Evolutionary conservation across 2,329 filamentous ascomycete genomes (phyloP).

Genomic region (Macroventuria anomochaeta): DNA sequence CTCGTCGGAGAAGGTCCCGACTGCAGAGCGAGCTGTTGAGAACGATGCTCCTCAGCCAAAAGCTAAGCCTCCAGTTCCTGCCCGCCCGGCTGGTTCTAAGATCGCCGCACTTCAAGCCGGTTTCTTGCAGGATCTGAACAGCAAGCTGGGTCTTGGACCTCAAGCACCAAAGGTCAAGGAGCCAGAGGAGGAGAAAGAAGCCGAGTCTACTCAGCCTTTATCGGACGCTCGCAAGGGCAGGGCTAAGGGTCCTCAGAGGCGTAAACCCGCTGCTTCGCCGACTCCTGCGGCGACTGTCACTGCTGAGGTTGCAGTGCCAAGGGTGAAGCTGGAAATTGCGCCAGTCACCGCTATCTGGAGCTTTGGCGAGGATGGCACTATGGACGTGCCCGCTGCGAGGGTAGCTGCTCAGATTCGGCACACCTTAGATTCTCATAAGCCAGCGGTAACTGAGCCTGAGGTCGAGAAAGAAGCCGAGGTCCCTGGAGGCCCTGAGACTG

Average conservation of each 20-base stretch:
- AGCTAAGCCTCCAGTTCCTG: slow-evolving; percentile 82
- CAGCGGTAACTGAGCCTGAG: slow-evolving; percentile 1
- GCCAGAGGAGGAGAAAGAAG: slow-evolving; percentile 62
- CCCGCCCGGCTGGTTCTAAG: slow-evolving; percentile 79
- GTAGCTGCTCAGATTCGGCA: slow-evolving; percentile 38
- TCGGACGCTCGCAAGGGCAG: slow-evolving; percentile 88
- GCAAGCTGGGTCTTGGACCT: slow-evolving; percentile 85
- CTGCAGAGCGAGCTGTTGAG: slow-evolving; percentile 31
- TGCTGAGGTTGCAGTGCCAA: slow-evolving; percentile 46
- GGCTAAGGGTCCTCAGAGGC: slow-evolving; percentile 83
- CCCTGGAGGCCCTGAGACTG: not conserved
- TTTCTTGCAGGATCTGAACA: slow-evolving; percentile 93
- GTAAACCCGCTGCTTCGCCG: slow-evolving; percentile 69
- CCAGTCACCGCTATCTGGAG: slow-evolving; percentile 44
- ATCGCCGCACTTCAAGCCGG: slow-evolving; percentile 89
- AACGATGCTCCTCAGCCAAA: slow-evolving; percentile 60
- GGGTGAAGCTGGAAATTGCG: slow-evolving; percentile 34
- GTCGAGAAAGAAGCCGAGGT: not conserved
- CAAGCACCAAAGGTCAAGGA: slow-evolving; percentile 79
- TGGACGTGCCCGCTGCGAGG: slow-evolving; percentile 43
- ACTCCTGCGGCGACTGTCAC: slow-evolving; percentile 52
- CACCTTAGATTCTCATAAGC: slow-evolving; percentile 24
- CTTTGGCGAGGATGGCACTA: slow-evolving; percentile 42
- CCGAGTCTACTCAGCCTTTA: slow-evolving; percentile 77
- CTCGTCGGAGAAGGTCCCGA: slow-evolving; percentile 49